Evolutionary conservation across 306 rosid species (phyloP), one percentile per base, ranked within the genome.

Genomic region (Cicer bijugum): DNA sequence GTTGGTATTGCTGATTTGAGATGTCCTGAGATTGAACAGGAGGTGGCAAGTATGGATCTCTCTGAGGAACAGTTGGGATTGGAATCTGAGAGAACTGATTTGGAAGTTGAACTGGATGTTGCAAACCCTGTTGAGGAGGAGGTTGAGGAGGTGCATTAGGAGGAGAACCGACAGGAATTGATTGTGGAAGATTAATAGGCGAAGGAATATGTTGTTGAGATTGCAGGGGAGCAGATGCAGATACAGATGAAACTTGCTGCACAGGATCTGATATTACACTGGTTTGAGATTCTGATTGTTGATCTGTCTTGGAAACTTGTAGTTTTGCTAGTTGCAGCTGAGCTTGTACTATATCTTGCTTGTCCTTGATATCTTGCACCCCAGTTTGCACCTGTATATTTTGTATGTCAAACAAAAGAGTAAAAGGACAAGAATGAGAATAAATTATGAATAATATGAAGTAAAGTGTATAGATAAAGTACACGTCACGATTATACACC

Each of bases 361-460:
- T 86, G 64, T 89, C 98, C 87, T 89, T 87, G 69, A 92, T 72
- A 79, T 44, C 81, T 19, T 75, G 84, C 57, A 92, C 98, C 75
- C 91, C 98, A 28, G 84, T 42, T 80, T 84, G 98, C 80, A 92
- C 98, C 98, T 92, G 91, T 46, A 53, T 17, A 52, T 78, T 61
- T 75, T 76, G 61, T 66, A 66, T 45, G 60, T 77, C 69, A 78
- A 76, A 68, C 56, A 72, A 39, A 65, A 62, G 14, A 79, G 42
- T 57, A 40, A 58, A 73, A 56, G 72, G 42, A 66, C 20, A 69
- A 75, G 50, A 7, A 77, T 61, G 60, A 39, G 17, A 80, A 57
- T 40, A 46, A 50, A 62, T 20, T 11, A 56, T 9, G 35, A 40
- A 53, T 19, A 68, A 7, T n/a, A 69, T 38, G 69, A 53, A 45